Conservation (phyloP, 2,329 filamentous ascomycete genomes). For the Calonectria crousiana region DNA sequence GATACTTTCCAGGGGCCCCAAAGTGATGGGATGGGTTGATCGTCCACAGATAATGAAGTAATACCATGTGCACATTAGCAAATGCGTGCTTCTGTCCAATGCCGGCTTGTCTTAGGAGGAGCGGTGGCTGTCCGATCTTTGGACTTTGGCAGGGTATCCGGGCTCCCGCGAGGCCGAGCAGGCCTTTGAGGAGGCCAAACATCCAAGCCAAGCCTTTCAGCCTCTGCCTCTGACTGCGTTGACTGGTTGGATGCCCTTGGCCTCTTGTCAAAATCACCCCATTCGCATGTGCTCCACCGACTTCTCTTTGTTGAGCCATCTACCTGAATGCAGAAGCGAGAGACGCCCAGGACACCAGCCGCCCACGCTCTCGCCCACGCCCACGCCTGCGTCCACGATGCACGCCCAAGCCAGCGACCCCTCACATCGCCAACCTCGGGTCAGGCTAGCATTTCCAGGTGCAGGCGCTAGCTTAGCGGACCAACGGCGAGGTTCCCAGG, state of each 20-base stretch:
- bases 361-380: background rate
- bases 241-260: conserved; percentile 2
- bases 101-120: background rate
- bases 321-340: conserved; percentile 13
- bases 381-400: background rate
- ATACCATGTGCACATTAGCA: background rate
- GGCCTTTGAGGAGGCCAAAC: background rate
- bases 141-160: background rate
- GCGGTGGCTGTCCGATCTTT: conserved; percentile 2
- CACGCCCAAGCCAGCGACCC: background rate
- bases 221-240: background rate
- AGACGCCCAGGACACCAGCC: conserved; percentile 3
- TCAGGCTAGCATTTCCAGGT: conserved; percentile 8
- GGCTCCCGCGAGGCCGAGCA: conserved; percentile 5
- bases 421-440: conserved; percentile 11
- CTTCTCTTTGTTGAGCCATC: background rate
- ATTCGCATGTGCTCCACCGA: background rate
- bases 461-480: conserved; percentile 7
- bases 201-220: background rate
- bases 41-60: background rate
- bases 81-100: background rate
- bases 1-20: conserved; percentile 7
- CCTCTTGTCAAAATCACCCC: background rate
- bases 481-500: conserved; percentile 12
- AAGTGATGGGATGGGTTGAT: background rate